phyloP scores from a whole-genome alignment of 352 stramenopile species.

The Phytophthora pistaciae region DNA sequence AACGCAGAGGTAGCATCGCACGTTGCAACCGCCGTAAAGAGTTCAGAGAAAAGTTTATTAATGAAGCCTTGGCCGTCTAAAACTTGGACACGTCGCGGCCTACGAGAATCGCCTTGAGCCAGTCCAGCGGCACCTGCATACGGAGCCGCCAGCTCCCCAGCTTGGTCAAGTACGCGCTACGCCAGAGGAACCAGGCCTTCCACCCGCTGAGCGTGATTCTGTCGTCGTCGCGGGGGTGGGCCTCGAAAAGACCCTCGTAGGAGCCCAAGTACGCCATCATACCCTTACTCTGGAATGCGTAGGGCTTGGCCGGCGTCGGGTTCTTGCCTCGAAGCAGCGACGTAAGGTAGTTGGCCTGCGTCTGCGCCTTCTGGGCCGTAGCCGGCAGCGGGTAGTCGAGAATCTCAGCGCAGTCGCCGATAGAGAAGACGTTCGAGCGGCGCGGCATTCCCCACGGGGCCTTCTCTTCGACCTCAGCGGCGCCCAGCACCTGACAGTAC shows the following conservation, averaged over 20 bases:
- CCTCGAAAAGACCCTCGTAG: constrained; percentile 93
- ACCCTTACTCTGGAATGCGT: constrained; percentile 86
- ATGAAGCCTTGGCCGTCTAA: constrained; percentile 29
- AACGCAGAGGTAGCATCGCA: constrained; percentile 7
- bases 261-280: constrained; percentile 96
- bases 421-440: constrained; percentile 93
- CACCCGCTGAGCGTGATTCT: constrained; percentile 84
- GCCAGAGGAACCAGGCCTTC: constrained; percentile 93
- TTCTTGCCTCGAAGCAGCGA: constrained; percentile 67
- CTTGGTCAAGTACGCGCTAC: constrained; percentile 97
- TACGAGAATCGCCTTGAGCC: constrained; percentile 97
- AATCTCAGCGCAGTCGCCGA: constrained; percentile 95
- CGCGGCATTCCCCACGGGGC: constrained; percentile 72
- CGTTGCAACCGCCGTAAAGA: constrained; percentile 14
- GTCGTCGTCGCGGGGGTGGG: constrained; percentile 54
- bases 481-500: constrained; percentile 81
- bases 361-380: constrained; percentile 93
- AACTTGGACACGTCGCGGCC: constrained; percentile 97
- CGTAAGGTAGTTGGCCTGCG: constrained; percentile 74
- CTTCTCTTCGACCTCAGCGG: constrained; percentile 61
- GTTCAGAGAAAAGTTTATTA: constrained; percentile 8
- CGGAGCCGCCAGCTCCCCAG: constrained; percentile 94
- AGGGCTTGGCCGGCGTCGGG: constrained; percentile 58
- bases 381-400: constrained; percentile 89
- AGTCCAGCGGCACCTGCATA: constrained; percentile 97